A percentile compares a stretch with the other conserved stretches of the same genome.
These are phyloP conservation scores for Cupressus sempervirens DNA, from an alignment of 75 land plant genomes.

Conservation along the genomic window DNA sequence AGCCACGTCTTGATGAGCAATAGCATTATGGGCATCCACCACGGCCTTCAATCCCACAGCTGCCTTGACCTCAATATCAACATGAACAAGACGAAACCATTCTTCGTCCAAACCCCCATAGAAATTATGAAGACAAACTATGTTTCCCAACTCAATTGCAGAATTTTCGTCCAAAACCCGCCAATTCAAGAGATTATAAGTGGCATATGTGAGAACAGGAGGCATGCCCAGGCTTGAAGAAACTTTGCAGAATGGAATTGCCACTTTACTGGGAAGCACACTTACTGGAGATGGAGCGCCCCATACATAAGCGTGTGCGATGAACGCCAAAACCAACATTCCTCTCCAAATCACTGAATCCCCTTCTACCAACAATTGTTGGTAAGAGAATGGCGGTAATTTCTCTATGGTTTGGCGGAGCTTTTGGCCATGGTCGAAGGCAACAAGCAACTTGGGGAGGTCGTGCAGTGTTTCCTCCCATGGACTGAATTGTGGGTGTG, in stretches of 20 bases:
- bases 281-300: neutral
- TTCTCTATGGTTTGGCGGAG: conserved; percentile 5
- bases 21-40: neutral
- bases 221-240: neutral
- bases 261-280: neutral
- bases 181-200: neutral
- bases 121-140: conserved; percentile 11
- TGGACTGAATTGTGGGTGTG: neutral
- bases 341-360: too few relatives aligned
- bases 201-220: neutral
- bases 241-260: too few relatives aligned
- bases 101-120: conserved; percentile 13
- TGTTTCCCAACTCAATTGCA: conserved; percentile 7
- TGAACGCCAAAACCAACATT: neutral
- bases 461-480: neutral
- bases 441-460: neutral
- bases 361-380: too few relatives aligned
- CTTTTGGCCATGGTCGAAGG: conserved; percentile 19
- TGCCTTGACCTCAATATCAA: conserved; percentile 12
- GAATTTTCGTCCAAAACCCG: too few relatives aligned
- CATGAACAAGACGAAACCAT: conserved; percentile 11
- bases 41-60: neutral
- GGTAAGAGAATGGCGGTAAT: too few relatives aligned
- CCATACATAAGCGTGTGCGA: neutral
- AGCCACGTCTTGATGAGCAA: neutral